Evolutionary conservation across 345 rosid species (phyloP).

Genomic region (Eucalyptus melliodora): DNA sequence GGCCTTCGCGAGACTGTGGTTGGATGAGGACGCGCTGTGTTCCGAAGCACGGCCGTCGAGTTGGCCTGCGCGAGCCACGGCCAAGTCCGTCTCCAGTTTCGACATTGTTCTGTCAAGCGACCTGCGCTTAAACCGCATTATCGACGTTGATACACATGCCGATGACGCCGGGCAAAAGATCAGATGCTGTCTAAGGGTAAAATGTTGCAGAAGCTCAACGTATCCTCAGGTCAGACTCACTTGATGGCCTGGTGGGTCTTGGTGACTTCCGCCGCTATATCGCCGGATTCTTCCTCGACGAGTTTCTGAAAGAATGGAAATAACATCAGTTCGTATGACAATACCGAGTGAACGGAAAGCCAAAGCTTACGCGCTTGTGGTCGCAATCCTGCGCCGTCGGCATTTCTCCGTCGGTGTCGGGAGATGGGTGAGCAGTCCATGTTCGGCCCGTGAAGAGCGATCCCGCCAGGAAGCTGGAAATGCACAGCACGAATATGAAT

Average conservation of each 20-base stretch:
- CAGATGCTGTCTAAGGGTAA: neutral
- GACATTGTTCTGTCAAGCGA: conserved; percentile 65
- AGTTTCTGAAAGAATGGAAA: conserved; percentile 22
- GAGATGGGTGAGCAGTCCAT: conserved; percentile 8
- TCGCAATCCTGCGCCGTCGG: conserved; percentile 30
- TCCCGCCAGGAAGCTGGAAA: conserved; percentile 68
- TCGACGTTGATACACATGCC: neutral
- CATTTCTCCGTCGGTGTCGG: conserved; percentile 2
- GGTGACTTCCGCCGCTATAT: conserved; percentile 52
- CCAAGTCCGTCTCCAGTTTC: conserved; percentile 52
- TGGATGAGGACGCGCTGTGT: conserved; percentile 3
- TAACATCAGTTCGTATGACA: neutral
- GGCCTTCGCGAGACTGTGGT: conserved; percentile 43
- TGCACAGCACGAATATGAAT: conserved; percentile 43
- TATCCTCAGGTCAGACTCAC: conserved; percentile 5
- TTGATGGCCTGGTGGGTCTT: conserved; percentile 62
- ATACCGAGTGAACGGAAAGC: neutral
- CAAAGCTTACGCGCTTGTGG: conserved; percentile 54
- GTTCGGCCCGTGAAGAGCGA: conserved; percentile 39
- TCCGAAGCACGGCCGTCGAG: neutral
- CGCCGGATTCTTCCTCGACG: conserved; percentile 40
- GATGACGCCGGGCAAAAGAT: neutral
- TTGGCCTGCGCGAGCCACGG: conserved; percentile 23
- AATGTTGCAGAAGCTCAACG: neutral
- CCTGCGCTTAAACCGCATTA: conserved; percentile 6